Conservation (phyloP, 2,329 filamentous ascomycete genomes). For the Xylariaceae sp. region DNA sequence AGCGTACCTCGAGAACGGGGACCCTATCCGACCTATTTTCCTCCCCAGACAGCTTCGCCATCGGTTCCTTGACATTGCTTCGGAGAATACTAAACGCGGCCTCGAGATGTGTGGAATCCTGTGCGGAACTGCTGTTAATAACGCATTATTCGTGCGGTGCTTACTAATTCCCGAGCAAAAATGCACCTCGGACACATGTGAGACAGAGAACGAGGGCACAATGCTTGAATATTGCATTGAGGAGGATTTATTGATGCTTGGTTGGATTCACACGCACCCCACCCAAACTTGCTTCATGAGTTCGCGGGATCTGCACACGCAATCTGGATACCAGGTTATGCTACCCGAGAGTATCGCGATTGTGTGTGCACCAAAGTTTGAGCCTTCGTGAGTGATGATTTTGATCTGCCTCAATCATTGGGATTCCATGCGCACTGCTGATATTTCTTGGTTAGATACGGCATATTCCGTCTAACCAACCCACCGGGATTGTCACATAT, state of each 20-base stretch:
- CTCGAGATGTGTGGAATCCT: conserved; percentile 96
- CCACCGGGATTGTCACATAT: conserved; percentile 90
- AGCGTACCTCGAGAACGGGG: conserved; percentile 88
- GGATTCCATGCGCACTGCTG: conserved; percentile 1
- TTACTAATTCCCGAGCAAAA: conserved; percentile 91
- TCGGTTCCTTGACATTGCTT: conserved; percentile 76
- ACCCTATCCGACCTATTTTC: conserved; percentile 85
- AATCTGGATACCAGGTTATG: conserved; percentile 94
- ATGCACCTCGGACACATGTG: conserved; percentile 90
- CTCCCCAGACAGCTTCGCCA: conserved; percentile 77
- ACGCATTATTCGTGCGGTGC: conserved; percentile 88
- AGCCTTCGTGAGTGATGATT: conserved; percentile 67
- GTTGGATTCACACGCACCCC: conserved; percentile 98
- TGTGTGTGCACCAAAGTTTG: conserved; percentile 86
- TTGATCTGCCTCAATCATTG: background rate
- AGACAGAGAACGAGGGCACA: conserved; percentile 84
- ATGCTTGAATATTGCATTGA: conserved; percentile 89
- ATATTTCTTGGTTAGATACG: conserved; percentile 65
- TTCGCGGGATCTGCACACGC: conserved; percentile 90
- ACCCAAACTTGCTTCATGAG: conserved; percentile 98
- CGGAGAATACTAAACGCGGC: conserved; percentile 78
- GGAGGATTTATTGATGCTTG: conserved; percentile 83
- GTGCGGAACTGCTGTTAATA: conserved; percentile 88
- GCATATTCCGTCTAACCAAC: conserved; percentile 91
- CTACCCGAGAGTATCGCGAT: conserved; percentile 95